Evolutionary conservation across 116 monocot species (phyloP), one percentile per base, ranked within the genome.

Genomic region (Papilionanthe hybrid): DNA sequence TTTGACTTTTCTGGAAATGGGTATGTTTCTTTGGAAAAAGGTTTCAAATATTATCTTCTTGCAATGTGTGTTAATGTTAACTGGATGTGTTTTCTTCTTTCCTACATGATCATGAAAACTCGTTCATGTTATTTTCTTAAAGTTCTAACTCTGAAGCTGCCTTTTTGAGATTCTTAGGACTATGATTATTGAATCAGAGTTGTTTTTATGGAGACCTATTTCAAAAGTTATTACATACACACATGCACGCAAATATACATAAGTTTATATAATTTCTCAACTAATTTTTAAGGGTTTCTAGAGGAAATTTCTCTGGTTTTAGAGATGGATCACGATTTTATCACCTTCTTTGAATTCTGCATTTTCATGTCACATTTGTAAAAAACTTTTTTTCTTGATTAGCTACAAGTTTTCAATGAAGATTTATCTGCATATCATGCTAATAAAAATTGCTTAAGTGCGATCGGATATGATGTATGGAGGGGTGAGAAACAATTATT

Each of bases 1-100:
- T 93, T 93, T 85, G 93, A 93, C 86, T 93, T 93, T 86, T 68
- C 87, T 75, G 93, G 91, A 86, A 93, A 91, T 86, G 91, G 93
- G 93, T 93, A 81, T 80, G 81, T 37, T 82, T 6, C 32, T 82
- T 65, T 1, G 66, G 13, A 17, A 6, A 6, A 5, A 37, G 11
- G 10, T 69, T 69, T 32, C 37, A 37, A 37, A 37, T 37, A 37
- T 27, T 69, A 17, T 37, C 17, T 69, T 37, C 69, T 32, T 37
- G 37, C 32, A 30, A 8, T 37, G 37, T 37, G 37, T 37, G 37
- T 37, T 37, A 37, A 3, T 37, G 1, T 37, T 37, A 37, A 37
- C 37, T 37, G 25, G 37, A 69, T 41, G 69, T 66, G n/a, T 25
- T 77, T 82, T 15, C 1, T 1, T n/a, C 1, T 23, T 29, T 47